These are phyloP conservation scores for Aulographum hederae DNA, from an alignment of 2,329 filamentous ascomycete species.

Conservation along the genomic window DNA sequence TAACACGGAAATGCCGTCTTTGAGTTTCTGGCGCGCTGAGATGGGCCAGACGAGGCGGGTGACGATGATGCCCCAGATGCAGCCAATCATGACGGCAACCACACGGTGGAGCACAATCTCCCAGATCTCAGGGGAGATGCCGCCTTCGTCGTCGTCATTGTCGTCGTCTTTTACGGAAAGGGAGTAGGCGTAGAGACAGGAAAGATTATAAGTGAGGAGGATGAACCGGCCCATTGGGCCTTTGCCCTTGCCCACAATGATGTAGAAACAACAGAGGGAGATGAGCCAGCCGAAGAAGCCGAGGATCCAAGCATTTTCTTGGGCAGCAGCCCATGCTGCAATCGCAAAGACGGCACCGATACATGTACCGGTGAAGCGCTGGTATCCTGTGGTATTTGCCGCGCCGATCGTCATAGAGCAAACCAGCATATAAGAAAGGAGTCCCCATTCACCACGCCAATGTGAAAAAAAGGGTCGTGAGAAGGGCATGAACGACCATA, in stretches of 20 bases:
- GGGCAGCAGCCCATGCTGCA: slow-evolving; percentile 57
- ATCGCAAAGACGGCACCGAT: slow-evolving; percentile 63
- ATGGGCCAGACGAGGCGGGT: slow-evolving; percentile 89
- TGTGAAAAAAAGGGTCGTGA: slow-evolving; percentile 67
- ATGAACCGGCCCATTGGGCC: slow-evolving; percentile 87
- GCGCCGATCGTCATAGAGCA: slow-evolving; percentile 96
- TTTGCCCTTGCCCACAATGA: slow-evolving; percentile 69
- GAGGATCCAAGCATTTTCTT: slow-evolving; percentile 57
- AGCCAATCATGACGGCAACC: slow-evolving; percentile 68
- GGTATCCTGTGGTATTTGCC: slow-evolving; percentile 78
- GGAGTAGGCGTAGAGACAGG: slow-evolving; percentile 84
- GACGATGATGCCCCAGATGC: slow-evolving; percentile 80
- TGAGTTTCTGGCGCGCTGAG: slow-evolving; percentile 71
- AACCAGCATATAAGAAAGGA: slow-evolving; percentile 94
- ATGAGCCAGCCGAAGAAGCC: slow-evolving; percentile 68
- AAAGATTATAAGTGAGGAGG: slow-evolving; percentile 89
- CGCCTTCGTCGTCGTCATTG: slow-evolving; percentile 73
- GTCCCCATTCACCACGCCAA: slow-evolving; percentile 93
- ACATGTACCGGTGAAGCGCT: slow-evolving; percentile 72
- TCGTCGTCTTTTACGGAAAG: slow-evolving; percentile 63
- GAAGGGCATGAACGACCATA: slow-evolving; percentile 66
- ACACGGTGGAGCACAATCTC: slow-evolving; percentile 81
- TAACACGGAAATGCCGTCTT: slow-evolving; percentile 73
- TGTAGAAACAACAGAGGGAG: slow-evolving; percentile 69
- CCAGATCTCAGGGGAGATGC: slow-evolving; percentile 63